Evolutionary conservation across 257 asterid genomes (phyloP).

Genomic region (Solanum bulbocastanum): DNA sequence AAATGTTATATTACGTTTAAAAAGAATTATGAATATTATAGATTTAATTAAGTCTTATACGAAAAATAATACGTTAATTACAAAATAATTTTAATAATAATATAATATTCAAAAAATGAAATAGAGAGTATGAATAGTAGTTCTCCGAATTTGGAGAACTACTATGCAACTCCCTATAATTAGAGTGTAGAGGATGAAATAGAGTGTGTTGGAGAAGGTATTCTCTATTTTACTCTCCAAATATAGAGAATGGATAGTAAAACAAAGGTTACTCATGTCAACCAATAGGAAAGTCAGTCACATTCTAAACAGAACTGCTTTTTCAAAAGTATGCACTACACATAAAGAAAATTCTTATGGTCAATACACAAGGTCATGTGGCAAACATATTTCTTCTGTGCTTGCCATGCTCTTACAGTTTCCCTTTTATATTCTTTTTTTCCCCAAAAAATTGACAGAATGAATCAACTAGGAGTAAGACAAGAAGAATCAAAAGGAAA

Average conservation of each 20-base stretch:
- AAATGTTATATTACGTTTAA: too few species aligned
- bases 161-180: neutral
- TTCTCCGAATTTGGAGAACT: neutral
- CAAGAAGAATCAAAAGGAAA: neutral
- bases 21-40: too few species aligned
- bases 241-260: neutral
- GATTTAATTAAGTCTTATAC: neutral
- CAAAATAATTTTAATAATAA: too few species aligned
- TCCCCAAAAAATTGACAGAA: neutral
- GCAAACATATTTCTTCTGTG: neutral
- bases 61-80: too few species aligned
- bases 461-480: neutral
- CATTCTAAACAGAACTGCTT: neutral
- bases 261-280: conserved; percentile 62
- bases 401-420: neutral
- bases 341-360: neutral
- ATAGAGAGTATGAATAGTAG: neutral
- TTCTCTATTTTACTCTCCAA: neutral
- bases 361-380: neutral
- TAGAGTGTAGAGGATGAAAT: neutral
- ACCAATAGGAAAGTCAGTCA: conserved; percentile 24
- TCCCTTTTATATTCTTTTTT: neutral
- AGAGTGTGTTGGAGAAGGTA: neutral
- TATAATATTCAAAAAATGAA: too few species aligned
- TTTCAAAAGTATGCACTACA: neutral